These are phyloP conservation scores for Cercospora canescens DNA, from an alignment of 2,329 filamentous ascomycete genomes.

Conservation along the genomic window DNA sequence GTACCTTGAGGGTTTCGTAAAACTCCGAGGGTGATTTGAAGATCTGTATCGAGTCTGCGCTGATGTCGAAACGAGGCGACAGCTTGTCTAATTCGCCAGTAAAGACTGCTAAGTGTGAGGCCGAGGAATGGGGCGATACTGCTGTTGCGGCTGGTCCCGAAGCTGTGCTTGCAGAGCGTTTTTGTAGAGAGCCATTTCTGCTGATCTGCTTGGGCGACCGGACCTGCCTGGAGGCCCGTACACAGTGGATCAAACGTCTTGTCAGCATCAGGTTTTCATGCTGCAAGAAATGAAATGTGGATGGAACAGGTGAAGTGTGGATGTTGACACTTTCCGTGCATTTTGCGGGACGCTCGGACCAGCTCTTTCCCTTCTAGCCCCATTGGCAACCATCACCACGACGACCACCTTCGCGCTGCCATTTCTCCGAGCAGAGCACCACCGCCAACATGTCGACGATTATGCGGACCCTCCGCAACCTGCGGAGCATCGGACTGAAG, in stretches of 20 bases:
- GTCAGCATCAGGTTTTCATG: constrained; percentile 32
- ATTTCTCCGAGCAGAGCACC: constrained; percentile 15
- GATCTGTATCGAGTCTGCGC: constrained; percentile 77
- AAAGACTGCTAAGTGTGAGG: constrained; percentile 60
- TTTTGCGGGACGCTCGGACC: background rate
- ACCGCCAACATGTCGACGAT: constrained; percentile 80
- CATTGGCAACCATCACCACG: constrained; percentile 5
- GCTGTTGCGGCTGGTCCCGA: constrained; percentile 20
- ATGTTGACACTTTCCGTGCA: background rate
- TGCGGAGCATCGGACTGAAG: constrained; percentile 87
- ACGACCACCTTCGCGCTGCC: constrained; percentile 6
- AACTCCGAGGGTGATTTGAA: constrained; percentile 82
- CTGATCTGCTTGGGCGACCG: background rate
- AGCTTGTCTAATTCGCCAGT: constrained; percentile 80
- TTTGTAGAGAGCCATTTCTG: constrained; percentile 23
- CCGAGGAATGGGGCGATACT: constrained; percentile 28
- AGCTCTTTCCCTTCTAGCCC: background rate
- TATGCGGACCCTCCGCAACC: constrained; percentile 78
- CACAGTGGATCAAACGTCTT: constrained; percentile 28
- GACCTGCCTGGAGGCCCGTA: constrained; percentile 23
- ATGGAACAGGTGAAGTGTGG: background rate
- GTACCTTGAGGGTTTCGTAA: constrained; percentile 85
- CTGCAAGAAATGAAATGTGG: background rate
- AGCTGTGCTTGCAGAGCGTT: constrained; percentile 29
- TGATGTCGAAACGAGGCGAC: constrained; percentile 85